A percentile compares a stretch with the other conserved stretches of the same genome.
Evolutionary conservation across 495 filamentous ascomycete species (phyloP).

Genomic region (Aspergillus bertholletiae): DNA sequence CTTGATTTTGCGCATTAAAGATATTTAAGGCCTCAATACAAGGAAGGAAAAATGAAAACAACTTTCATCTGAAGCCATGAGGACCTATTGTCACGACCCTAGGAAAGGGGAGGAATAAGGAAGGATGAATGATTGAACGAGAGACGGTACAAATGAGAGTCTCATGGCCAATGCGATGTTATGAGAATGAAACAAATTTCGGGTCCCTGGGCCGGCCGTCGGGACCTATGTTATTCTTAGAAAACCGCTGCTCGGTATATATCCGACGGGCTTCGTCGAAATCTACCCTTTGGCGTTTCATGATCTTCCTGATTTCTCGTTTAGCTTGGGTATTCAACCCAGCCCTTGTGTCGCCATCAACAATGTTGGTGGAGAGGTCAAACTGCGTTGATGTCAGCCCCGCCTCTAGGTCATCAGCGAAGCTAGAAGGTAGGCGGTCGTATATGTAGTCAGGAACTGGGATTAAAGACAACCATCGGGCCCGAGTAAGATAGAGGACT

Average conservation of each 20-base stretch:
- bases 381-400: slow-evolving; percentile 80
- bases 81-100: background rate
- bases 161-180: background rate
- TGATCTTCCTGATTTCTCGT: slow-evolving; percentile 76
- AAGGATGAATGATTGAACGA: no score
- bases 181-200: slow-evolving; percentile 93
- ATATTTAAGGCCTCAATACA: no score
- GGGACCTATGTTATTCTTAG: slow-evolving; percentile 78
- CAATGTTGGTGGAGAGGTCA: slow-evolving; percentile 74
- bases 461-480: slow-evolving; percentile 65
- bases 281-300: slow-evolving; percentile 69
- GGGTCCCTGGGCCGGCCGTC: slow-evolving; percentile 89
- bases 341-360: slow-evolving; percentile 66
- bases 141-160: no score
- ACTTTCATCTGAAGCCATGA: no score
- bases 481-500: slow-evolving; percentile 76
- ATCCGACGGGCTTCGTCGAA: slow-evolving; percentile 91
- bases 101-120: background rate
- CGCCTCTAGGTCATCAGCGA: slow-evolving; percentile 76
- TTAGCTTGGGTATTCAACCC: slow-evolving; percentile 81
- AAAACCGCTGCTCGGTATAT: slow-evolving; percentile 79
- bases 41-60: no score
- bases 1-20: no score
- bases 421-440: slow-evolving; percentile 66
- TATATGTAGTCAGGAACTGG: slow-evolving; percentile 64